Evolutionary conservation across 495 filamentous ascomycete genomes (phyloP), one percentile per base, ranked within the genome.

Genomic region (Physcia stellaris): DNA sequence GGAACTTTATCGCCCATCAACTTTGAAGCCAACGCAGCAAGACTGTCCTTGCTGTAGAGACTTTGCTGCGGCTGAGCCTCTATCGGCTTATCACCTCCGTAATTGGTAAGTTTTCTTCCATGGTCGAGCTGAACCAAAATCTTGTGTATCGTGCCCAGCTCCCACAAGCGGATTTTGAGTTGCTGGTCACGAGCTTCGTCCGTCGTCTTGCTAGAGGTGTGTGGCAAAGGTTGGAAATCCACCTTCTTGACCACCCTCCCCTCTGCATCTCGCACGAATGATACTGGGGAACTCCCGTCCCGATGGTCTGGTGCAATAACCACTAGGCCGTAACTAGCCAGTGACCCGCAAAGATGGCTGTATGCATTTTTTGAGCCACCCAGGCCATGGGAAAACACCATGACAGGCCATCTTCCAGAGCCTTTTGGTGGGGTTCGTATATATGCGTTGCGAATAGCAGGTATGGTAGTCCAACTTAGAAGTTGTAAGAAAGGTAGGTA

Each of bases 321-420:
- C 6, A 86, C 70, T 7, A 84, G 60, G 13, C 83, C 83, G 49
- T 86, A 68, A 6, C 77, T 80, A 1, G 83, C 79, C 17, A 88
- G 49, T 0, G 79, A 79, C 5, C 79, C 77, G 16, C 64, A 68
- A 7, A 86, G 43, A 48, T 85, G 70, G 24, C 77, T 83, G 58
- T 87, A 88, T 17, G 82, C 65, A 35, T 85, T 83, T 23, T 78
- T 61, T 28, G 68, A 74, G 13, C 83, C 83, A 3, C 78, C 83
- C 2, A 87, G 63, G 3, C 83, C 83, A 51, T 88, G 83, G 7
- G 80, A 85, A 57, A 88, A 86, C 23, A 88, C 63, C 60, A 80
- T 71, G 0, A 82, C 80, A 1, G 83, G 83, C 75, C 82, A 84
- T 61, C 71, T 59, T 35, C 58, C 48, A 2, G 34, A 18, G 4